Evolutionary conservation across 139 green algal genomes (phyloP), one percentile per base, ranked within the genome.

Genomic region (Chlamydomonas applanata): DNA sequence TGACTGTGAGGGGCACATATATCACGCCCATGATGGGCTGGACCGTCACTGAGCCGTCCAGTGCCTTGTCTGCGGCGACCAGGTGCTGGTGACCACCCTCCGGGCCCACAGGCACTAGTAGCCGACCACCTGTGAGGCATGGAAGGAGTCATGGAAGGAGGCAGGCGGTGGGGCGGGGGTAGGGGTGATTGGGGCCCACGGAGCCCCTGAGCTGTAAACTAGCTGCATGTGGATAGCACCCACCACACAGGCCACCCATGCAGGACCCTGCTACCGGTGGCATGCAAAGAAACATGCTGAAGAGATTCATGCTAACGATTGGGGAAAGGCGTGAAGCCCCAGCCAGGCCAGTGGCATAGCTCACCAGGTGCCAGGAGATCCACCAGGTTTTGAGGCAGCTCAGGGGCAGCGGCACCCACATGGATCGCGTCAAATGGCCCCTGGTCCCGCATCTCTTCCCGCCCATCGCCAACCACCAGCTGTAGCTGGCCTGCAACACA

Each of bases 371-470:
- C 82, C 36, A 95, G 81, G 74, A 90, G 86, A 32, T 82, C 36
- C 54, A 88, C 59, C 59, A 93, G 77, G 25, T 72, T 84, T 3
- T 84, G 63, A 24, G 70, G 70, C 63, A 82, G 33, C 2, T 90
- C 90, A 13, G 70, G 34, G 2, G 92, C 90, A 53, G 92, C 93
- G 16, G 94, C 94, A 9, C 94, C 94, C 33, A 96, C 94, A 75
- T 98, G 94, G 54, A 98, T 98, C 71, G 86, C 90, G 72, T 96
- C 89, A 79, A 94, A 98, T 0, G 80, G 84, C 9, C 40, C 40
- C 7, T 11, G 40, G 7, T 7, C 40, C 7, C 40, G 7, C 40
- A 49, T 49, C 40, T 49, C 40, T 19, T 49, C 7, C 40, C 40
- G 40, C 40, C 40, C 40, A 49, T 49, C 40, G 11, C 40, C 40